Base-by-base conservation (phyloP, 2,329 filamentous ascomycete genomes). In the Macrophomina pseudophaseolina region DNA sequence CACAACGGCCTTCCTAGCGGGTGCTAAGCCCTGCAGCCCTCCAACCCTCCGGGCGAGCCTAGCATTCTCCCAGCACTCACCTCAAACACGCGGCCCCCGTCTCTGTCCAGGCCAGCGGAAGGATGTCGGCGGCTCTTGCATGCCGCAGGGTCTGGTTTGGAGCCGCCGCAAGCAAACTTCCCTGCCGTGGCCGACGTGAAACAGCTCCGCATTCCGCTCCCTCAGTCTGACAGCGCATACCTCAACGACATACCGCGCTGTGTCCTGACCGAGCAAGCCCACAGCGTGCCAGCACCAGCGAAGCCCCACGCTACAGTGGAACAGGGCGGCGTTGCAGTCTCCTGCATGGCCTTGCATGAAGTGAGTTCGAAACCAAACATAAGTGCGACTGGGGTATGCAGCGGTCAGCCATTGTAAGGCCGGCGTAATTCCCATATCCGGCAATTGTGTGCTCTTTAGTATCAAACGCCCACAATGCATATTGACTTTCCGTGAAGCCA, bases 171-270 rank as follows among this genome's bases (percentile, higher is more conserved):
- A 28, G 30, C 33, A n/a, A 33, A 2, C n/a, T 23, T 23, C n/a
- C 52, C 16, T 38, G 32, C 8, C 32, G 4, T 11, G 23, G 23
- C 56, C 3, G 40, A 16, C 58, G 42, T 62, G 58, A 49, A 48
- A 62, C 58, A 49, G 58, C 58, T 62, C 58, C 58, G 58, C 58
- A 62, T 62, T 62, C 58, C 58, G 44, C 58, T 9, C 9, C 44
- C 16, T 23, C 14, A 46, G 56, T 60, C 58, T 62, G 58, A 62
- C 58, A 62, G 58, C 58, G 44, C 58, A 60, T 60, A 48, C 58
- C 58, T 48, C 40, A 28, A 59, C 54, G 23, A 16, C 38, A 42
- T 58, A 28, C 38, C 38, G 40, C 54, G 40, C 54, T 32, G 38
- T 28, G 28, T 59, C 54, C 54, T 46, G 54, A 46, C 54, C 54